Evolutionary conservation across 2,329 filamentous ascomycete species (phyloP), one percentile per base, ranked within the genome.

Genomic region (Penicillium capsulatum): DNA sequence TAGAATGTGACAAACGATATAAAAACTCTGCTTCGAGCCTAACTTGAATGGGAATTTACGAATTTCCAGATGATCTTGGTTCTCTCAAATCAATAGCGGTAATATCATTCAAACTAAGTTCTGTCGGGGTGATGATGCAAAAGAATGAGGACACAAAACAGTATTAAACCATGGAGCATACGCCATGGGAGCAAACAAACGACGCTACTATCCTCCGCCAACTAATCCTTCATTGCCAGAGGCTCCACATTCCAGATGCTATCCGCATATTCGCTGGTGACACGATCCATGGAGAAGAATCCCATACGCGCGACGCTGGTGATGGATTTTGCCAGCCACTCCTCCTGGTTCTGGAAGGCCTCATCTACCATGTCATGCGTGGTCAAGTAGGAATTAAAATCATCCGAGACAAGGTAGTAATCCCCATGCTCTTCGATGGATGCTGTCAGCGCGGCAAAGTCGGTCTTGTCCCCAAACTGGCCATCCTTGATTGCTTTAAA

Each of bases 241-340:
- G 91, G 90, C 73, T 97, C 91, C 27, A 95, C 74, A 60, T 97
- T 97, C 92, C 92, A 98, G 64, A 98, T 96, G 49, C 77, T 82
- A 65, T 98, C 91, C 0, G 92, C 92, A 69, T 98, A 98, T 74
- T 96, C 90, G 58, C 91, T 87, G 65, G 97, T 96, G 69, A 91
- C 95, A 27, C 91, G 79, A 65, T 97, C 91, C 49, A 85, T 91
- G 54, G 82, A 90, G 73, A 97, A 97, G 79, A 97, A 97, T 26
- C 91, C 92, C 92, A 98, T 98, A 28, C 90, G 76, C 5, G 88
- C 77, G 13, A 98, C 92, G 43, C 85, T 86, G 29, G 79, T 82
- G 60, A 98, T 97, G 49, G 79, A 84, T 77, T 96, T 96, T 47
- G 80, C 84, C 42, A 94, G 70, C 92, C 92, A 98, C 57, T 86